Evolutionary conservation across 345 rosid genomes (phyloP), one percentile per base, ranked within the genome.

Genomic region (Heritiera littoralis): DNA sequence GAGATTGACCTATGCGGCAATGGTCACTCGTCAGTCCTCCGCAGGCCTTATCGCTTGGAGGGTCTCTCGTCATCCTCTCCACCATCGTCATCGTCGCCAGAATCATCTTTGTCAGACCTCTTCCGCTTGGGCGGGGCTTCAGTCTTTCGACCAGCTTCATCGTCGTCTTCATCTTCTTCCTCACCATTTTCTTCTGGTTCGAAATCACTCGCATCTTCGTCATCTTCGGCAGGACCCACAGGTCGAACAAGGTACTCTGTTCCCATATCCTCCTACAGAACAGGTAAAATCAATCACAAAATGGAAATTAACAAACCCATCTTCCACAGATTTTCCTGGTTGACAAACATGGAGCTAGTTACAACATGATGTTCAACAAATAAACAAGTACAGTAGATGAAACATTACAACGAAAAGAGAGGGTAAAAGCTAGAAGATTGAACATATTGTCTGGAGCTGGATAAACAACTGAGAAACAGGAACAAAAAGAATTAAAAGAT

Each of bases 141-240:
- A 3, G 86, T 87, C 85, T 91, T 92, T 18, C 88, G 92, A 9
- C 81, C 81, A 78, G 76, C 89, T 10, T 66, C 83, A 3, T 77
- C 81, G 4, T 77, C 82, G 4, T 77, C 86, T 11, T 84, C 86
- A 54, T 86, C 93, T 1, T 92, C 93, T 6, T 87, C 95, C 5
- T 88, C 91, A 41, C 90, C 95, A 30, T 90, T 92, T 84, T 92
- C 98, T 64, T 88, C 93, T 0, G 95, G 95, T 74, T 93, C 98
- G 40, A 93, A 92, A 83, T 93, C 98, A 77, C 97, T 92, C 13
- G 94, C 96, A 32, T 94, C 94, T 78, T 92, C 98, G 83, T 95
- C 98, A 11, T 93, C 98, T 80, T 95, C 98, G 13, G 98, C 88
- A 5, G 80, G 81, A 64, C 80, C 98, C 28, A 93, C 91, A 1